Evolutionary conservation across 1,284 basidiomycete species (phyloP).

Genomic region (Ganoderma multipileum): DNA sequence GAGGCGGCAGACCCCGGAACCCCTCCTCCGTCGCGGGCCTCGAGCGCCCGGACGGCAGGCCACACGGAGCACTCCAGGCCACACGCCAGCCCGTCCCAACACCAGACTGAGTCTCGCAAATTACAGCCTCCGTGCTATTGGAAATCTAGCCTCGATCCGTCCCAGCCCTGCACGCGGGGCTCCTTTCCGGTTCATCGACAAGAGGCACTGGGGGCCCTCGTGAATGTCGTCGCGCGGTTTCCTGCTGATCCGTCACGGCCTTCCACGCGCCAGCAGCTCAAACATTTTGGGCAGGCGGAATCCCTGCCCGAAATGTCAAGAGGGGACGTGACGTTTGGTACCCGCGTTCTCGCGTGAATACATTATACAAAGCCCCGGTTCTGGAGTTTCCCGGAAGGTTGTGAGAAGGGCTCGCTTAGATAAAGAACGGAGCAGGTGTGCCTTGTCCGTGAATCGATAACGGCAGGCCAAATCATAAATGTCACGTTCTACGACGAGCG

Average conservation of each 20-base stretch:
- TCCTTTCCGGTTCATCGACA: not conserved
- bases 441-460: not conserved
- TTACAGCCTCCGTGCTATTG: not conserved
- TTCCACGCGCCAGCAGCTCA: not conserved
- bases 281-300: not conserved
- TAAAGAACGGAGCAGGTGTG: not conserved
- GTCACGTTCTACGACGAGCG: not conserved
- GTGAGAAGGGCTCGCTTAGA: not conserved
- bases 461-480: not conserved
- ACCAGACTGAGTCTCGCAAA: not conserved
- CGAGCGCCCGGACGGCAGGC: constrained; percentile 3
- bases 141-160: not conserved
- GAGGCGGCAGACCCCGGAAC: constrained; percentile 32
- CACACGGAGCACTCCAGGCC: not conserved
- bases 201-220: not conserved
- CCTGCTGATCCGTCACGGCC: not conserved
- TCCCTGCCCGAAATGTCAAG: not conserved
- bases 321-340: not conserved
- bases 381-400: not conserved
- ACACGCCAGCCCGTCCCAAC: constrained; percentile 1
- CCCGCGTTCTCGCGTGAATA: not conserved
- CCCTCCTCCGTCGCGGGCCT: constrained; percentile 18
- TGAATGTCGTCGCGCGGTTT: not conserved
- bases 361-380: not conserved
- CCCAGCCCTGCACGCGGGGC: not conserved